These are phyloP conservation scores for Saturnispora ahearnii DNA, from an alignment of 805 yeast genomes.

Conservation along the genomic window DNA sequence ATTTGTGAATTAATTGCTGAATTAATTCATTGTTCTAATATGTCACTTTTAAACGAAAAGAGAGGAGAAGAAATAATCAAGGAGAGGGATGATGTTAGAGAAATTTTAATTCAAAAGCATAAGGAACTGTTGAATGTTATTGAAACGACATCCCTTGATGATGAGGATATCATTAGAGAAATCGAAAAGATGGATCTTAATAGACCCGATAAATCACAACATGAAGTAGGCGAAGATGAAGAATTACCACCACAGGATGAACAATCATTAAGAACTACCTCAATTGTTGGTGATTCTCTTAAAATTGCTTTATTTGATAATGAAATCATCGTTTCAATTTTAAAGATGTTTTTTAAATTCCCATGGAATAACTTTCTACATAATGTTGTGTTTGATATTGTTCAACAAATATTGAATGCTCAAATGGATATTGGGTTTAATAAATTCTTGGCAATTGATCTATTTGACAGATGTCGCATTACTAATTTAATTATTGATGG, in stretches of 20 bases:
- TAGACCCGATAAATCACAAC: constrained; percentile 19
- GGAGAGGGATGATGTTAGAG: constrained; percentile 61
- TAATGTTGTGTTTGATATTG: constrained; percentile 90
- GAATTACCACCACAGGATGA: constrained; percentile 17
- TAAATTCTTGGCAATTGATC: constrained; percentile 29
- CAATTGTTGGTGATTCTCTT: constrained; percentile 80
- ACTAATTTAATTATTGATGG: constrained; percentile 49
- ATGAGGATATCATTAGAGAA: constrained; percentile 27
- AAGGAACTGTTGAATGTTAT: constrained; percentile 19
- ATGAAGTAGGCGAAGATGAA: constrained; percentile 13
- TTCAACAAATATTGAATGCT: constrained; percentile 90
- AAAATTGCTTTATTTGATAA: constrained; percentile 77
- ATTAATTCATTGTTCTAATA: constrained; percentile 91
- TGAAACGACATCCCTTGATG: constrained; percentile 25
- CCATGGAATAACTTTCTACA: constrained; percentile 98
- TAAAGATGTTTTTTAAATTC: constrained; percentile 66
- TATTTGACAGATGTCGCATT: constrained; percentile 42
- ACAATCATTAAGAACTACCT: constrained; percentile 38
- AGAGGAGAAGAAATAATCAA: constrained; percentile 58
- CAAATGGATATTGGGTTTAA: constrained; percentile 35
- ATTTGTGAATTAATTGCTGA: constrained; percentile 91
- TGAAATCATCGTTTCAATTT: constrained; percentile 55
- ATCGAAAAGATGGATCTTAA: constrained; percentile 24
- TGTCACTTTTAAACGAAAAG: constrained; percentile 78
- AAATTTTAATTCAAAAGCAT: constrained; percentile 30